Conservation (phyloP, 2,329 filamentous ascomycete species). For the Colletotrichum lentis region DNA sequence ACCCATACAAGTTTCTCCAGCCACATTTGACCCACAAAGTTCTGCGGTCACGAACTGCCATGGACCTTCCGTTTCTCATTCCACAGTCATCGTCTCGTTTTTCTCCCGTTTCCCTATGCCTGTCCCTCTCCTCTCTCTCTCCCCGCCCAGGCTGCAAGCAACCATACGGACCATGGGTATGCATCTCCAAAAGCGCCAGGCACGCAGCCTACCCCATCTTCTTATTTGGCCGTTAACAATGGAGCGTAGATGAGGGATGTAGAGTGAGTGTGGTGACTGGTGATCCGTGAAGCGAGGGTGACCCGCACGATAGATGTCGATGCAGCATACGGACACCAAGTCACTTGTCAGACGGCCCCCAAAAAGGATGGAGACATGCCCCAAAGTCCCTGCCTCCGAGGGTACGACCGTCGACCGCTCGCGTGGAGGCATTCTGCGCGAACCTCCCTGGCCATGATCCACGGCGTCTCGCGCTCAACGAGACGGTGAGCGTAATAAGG, state of each 20-base stretch:
- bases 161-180: background rate
- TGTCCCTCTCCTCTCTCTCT: background rate
- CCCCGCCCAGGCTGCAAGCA: background rate
- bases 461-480: constrained; percentile 2
- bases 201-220: background rate
- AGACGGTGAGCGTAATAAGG: constrained; percentile 24
- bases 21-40: constrained; percentile 10
- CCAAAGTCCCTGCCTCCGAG: background rate
- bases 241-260: background rate
- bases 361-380: constrained; percentile 19
- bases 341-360: constrained; percentile 24
- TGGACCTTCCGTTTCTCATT: constrained; percentile 17
- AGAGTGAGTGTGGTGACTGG: background rate
- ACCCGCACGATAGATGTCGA: constrained; percentile 3
- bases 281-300: too few species aligned
- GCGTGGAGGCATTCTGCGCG: constrained; percentile 3
- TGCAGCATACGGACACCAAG: too few species aligned
- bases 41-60: background rate
- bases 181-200: background rate
- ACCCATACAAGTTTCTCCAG: constrained; percentile 28
- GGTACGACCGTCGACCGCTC: constrained; percentile 6
- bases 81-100: constrained; percentile 21
- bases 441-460: background rate
- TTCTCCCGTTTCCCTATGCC: background rate
- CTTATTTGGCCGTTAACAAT: background rate